phyloP scores from a whole-genome alignment of 495 filamentous ascomycete species.

The Penicillium pancosmium region DNA sequence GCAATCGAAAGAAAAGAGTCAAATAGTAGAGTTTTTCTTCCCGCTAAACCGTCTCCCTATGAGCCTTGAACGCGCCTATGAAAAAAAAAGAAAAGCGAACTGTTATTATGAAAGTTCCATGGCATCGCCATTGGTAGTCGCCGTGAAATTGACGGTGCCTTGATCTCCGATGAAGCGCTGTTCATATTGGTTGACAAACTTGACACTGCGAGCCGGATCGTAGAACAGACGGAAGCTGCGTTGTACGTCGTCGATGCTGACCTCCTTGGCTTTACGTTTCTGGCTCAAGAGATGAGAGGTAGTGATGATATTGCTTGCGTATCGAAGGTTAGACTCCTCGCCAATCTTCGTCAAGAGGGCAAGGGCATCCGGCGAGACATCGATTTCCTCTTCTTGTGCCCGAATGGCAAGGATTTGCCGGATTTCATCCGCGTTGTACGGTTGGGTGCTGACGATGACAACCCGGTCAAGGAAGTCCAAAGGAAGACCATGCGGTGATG shows the following conservation, averaged over 20 bases:
- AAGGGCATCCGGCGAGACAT: slow-evolving; percentile 83
- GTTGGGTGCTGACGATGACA: slow-evolving; percentile 92
- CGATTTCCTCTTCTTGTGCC: slow-evolving; percentile 94
- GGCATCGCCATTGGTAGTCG: slow-evolving; percentile 70
- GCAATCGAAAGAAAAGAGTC: slow-evolving; percentile 31
- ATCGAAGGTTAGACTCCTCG: slow-evolving; percentile 86
- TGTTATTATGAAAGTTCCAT: slow-evolving; percentile 77
- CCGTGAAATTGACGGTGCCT: slow-evolving; percentile 72
- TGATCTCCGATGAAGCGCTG: slow-evolving; percentile 89
- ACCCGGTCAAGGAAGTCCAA: slow-evolving; percentile 96
- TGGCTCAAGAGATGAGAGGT: slow-evolving; percentile 79
- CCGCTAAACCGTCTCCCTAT: slow-evolving; percentile 23
- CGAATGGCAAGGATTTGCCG: slow-evolving; percentile 87
- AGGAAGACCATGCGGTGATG: slow-evolving; percentile 87
- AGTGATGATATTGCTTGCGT: slow-evolving; percentile 94
- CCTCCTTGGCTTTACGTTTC: slow-evolving; percentile 81
- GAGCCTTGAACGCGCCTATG: slow-evolving; percentile 24
- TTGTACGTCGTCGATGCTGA: slow-evolving; percentile 86
- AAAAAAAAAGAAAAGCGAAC: slow-evolving; percentile 29
- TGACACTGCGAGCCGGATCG: slow-evolving; percentile 82
- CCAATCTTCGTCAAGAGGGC: slow-evolving; percentile 94
- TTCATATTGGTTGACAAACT: slow-evolving; percentile 87
- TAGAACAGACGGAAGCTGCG: slow-evolving; percentile 92
- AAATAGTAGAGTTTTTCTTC: slow-evolving; percentile 26
- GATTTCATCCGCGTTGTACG: slow-evolving; percentile 85